Conservation (phyloP, 768 basidiomycete genomes). For the Nidularia sp. region DNA sequence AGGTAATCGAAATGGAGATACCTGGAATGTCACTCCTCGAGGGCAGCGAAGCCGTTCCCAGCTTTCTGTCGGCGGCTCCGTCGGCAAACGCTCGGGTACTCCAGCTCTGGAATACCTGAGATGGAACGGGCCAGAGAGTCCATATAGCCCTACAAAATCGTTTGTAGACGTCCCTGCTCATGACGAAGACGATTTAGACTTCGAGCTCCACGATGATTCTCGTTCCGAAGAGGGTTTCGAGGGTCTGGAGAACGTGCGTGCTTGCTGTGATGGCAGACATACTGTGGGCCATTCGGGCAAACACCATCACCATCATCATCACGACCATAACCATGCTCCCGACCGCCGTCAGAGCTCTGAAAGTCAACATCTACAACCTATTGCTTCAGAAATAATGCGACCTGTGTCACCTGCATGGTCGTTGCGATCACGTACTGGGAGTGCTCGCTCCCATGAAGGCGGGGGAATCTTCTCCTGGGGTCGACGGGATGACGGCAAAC, state of each 20-base stretch:
- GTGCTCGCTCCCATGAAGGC: constrained; percentile 65
- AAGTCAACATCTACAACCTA: constrained; percentile 47
- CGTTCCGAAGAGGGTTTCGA: constrained; percentile 81
- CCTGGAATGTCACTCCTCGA: constrained; percentile 74
- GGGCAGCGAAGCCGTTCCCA: constrained; percentile 79
- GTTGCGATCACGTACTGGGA: constrained; percentile 78
- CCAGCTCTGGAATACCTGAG: constrained; percentile 89
- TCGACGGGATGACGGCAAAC: constrained; percentile 56
- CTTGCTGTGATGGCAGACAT: constrained; percentile 84
- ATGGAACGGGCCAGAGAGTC: constrained; percentile 71
- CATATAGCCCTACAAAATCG: constrained; percentile 71
- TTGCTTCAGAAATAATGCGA: constrained; percentile 41
- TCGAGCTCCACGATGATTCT: constrained; percentile 76
- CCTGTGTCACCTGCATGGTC: constrained; percentile 84
- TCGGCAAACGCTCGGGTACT: constrained; percentile 85
- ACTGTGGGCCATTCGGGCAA: constrained; percentile 69
- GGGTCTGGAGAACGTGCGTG: constrained; percentile 92
- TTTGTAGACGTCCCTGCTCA: constrained; percentile 48
- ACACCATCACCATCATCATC: constrained; percentile 57
- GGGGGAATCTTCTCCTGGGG: constrained; percentile 68
- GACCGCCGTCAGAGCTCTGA: constrained; percentile 37
- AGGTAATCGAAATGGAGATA: constrained; percentile 61
- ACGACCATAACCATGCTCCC: constrained; percentile 33
- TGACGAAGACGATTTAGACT: constrained; percentile 69
- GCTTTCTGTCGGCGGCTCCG: constrained; percentile 66